These are phyloP conservation scores for Phytophthora lateralis DNA, from an alignment of 352 stramenopile genomes.

Conservation along the genomic window DNA sequence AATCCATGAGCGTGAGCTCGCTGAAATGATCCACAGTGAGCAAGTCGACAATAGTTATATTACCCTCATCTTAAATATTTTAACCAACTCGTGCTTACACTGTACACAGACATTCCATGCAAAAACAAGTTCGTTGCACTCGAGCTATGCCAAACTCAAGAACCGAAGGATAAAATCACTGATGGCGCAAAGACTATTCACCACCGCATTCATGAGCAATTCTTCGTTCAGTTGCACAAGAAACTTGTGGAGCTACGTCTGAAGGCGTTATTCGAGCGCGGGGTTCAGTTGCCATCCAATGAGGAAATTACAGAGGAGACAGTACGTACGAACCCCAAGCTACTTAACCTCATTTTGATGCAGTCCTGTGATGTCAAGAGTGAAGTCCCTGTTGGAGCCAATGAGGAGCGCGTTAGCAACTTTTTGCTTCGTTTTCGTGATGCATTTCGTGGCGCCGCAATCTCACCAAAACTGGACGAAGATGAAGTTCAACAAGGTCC, in stretches of 20 bases:
- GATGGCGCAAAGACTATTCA: constrained; percentile 48
- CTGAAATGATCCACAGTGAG: constrained; percentile 60
- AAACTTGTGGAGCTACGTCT: constrained; percentile 30
- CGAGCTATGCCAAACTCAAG: constrained; percentile 67
- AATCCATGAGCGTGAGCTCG: constrained; percentile 66
- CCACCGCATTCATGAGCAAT: constrained; percentile 50
- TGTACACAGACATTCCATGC: constrained; percentile 66
- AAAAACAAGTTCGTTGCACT: constrained; percentile 70
- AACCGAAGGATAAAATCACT: constrained; percentile 46
- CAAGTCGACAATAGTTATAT: background rate
- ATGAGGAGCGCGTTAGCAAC: constrained; percentile 54
- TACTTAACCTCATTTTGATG: constrained; percentile 57
- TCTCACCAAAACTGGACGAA: constrained; percentile 29
- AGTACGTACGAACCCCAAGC: constrained; percentile 20
- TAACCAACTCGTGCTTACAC: background rate
- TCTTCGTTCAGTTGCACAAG: constrained; percentile 40
- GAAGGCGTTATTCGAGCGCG: constrained; percentile 16
- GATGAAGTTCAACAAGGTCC: constrained; percentile 20
- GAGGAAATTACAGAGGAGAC: constrained; percentile 29
- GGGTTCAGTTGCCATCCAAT: constrained; percentile 11
- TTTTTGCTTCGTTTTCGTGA: constrained; percentile 69
- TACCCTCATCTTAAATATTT: background rate
- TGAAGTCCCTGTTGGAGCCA: constrained; percentile 44
- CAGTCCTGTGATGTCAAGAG: constrained; percentile 53
- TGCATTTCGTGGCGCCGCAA: constrained; percentile 61